Evolutionary conservation across 371 early-diverging fungal species (phyloP).

Genomic region (Mucor velutinosus): DNA sequence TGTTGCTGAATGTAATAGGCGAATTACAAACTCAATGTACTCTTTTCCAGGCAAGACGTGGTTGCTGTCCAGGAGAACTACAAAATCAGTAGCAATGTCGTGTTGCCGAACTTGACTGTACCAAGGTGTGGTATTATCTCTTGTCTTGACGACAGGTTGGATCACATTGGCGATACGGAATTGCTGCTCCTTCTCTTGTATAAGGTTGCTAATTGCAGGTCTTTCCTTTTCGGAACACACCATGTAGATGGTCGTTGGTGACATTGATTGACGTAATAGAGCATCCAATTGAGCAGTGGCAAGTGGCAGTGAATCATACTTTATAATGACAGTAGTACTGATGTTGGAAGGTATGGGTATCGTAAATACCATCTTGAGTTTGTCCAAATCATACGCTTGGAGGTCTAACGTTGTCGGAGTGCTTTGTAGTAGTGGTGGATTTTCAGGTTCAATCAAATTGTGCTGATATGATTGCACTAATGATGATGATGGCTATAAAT

Average conservation of each 20-base stretch:
- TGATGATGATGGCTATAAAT: not conserved
- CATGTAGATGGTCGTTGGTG: not conserved
- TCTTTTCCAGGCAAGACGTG: constrained; percentile 2
- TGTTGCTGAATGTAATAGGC: constrained; percentile 30
- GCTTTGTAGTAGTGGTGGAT: not conserved
- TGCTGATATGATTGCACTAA: not conserved
- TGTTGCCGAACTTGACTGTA: not conserved
- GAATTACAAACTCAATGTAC: constrained; percentile 16
- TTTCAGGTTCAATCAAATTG: not conserved
- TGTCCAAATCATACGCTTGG: constrained; percentile 16
- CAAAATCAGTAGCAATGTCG: not conserved
- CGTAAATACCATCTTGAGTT: constrained; percentile 20
- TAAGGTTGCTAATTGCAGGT: not conserved
- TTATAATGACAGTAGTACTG: not conserved
- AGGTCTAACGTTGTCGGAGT: not conserved
- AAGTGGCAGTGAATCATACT: not conserved
- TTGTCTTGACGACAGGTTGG: not conserved
- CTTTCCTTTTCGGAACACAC: constrained; percentile 8
- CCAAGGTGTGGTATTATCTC: not conserved
- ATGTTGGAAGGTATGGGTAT: constrained; percentile 27
- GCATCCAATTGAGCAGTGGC: constrained; percentile 6
- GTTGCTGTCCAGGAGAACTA: not conserved
- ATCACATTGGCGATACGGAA: not conserved
- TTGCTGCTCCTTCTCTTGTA: not conserved
- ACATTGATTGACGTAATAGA: constrained; percentile 8